Base-by-base conservation (phyloP, 352 stramenopile genomes). In the Peronospora farinosa region DNA sequence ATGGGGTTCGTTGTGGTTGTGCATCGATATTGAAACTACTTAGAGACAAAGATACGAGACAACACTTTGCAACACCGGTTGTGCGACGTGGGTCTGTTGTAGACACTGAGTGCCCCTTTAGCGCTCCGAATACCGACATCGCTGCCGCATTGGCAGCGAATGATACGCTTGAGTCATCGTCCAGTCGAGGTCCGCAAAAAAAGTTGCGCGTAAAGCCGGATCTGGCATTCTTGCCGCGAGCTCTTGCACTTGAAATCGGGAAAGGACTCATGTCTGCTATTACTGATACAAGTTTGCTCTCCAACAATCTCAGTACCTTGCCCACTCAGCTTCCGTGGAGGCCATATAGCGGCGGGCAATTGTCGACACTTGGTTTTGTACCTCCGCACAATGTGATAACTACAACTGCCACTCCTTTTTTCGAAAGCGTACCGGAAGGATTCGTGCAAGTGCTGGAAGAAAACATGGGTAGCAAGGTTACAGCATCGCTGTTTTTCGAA, bases 401-500 rank as follows among this genome's bases (percentile, higher is more conserved):
- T 4, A 37, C 45, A 6, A 75, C 64, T 25, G 58, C 51, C 1
- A 47, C 39, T n/a, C 53, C 58, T 5, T 87, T 87, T 42, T 87
- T 85, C 28, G 72, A 84, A 38, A 74, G 67, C 25, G 21, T 45
- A 2, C 57, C 64, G 2, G 35, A 65, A 32, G 55, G 63, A 12
- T 87, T 87, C 44, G 56, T 65, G 38, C 46, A 65, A 32, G 71
- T 79, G 13, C 23, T 85, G 0, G 72, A 79, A 36, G 60, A 84
- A 43, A 49, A 60, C 6, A 61, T 87, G 15, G 53, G 59, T 1
- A 46, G 50, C 1, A 67, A 71, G n/a, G 54, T 85, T 5, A 72
- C 71, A 0, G 73, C 73, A 0, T 42, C 55, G 4, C 39, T 85
- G 1, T 74, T 87, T 38, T 87, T 84, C 43, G 69, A 84, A 13